These are phyloP conservation scores for Suhomyces vadensis DNA, from an alignment of 805 yeast species.

Conservation along the genomic window DNA sequence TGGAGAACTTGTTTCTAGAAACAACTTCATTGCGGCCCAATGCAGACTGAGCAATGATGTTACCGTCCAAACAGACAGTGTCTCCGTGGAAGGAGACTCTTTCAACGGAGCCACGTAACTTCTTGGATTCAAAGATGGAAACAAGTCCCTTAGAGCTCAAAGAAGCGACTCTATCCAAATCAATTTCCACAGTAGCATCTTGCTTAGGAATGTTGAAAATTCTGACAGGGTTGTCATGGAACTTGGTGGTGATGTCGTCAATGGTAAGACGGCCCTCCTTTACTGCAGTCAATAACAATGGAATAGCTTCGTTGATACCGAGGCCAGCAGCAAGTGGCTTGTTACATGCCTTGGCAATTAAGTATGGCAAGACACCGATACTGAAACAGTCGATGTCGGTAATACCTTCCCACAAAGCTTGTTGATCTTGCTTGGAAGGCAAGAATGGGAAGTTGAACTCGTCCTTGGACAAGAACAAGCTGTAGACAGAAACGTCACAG, in stretches of 20 bases:
- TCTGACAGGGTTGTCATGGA: slow-evolving; percentile 78
- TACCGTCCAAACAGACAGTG: slow-evolving; percentile 85
- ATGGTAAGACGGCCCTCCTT: slow-evolving; percentile 68
- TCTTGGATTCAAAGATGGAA: slow-evolving; percentile 42
- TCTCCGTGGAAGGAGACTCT: slow-evolving; percentile 78
- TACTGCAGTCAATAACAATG: slow-evolving; percentile 80
- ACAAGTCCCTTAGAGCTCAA: slow-evolving; percentile 35
- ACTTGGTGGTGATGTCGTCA: slow-evolving; percentile 66
- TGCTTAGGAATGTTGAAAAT: slow-evolving; percentile 84
- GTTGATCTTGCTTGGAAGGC: slow-evolving; percentile 81
- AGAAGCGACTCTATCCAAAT: slow-evolving; percentile 66
- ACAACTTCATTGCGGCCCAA: slow-evolving; percentile 57
- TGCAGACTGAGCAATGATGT: slow-evolving; percentile 58
- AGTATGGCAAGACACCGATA: slow-evolving; percentile 75
- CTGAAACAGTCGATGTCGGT: slow-evolving; percentile 81
- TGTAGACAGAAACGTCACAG: slow-evolving; percentile 81
- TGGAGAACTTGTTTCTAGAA: slow-evolving; percentile 46
- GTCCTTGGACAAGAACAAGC: slow-evolving; percentile 73
- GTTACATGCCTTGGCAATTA: slow-evolving; percentile 66
- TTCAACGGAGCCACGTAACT: slow-evolving; percentile 79
- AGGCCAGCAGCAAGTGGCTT: slow-evolving; percentile 64
- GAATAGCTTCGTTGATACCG: slow-evolving; percentile 79
- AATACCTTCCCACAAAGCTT: slow-evolving; percentile 76
- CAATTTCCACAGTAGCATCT: slow-evolving; percentile 77
- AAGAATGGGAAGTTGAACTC: slow-evolving; percentile 70